Conservation (phyloP, 352 stramenopile species). For the Pythium dissimile region DNA sequence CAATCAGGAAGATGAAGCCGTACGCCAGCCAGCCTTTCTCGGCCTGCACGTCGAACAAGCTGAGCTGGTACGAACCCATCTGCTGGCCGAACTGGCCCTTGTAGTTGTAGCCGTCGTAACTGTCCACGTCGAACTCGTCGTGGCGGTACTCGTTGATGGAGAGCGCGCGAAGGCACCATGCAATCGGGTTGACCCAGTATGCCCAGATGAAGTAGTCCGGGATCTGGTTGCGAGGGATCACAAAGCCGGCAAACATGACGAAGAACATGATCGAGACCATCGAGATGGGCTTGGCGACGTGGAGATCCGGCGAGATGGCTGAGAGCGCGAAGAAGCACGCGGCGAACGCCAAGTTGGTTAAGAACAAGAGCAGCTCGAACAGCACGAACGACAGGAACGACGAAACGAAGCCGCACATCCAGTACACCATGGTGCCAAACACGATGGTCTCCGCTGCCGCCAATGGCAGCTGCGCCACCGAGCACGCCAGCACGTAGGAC, state of each 20-base stretch:
- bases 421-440: slow-evolving; percentile 42
- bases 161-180: slow-evolving; percentile 26
- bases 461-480: slow-evolving; percentile 36
- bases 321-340: slow-evolving; percentile 27
- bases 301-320: slow-evolving; percentile 4
- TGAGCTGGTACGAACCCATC: slow-evolving; percentile 23
- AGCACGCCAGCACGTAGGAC: slow-evolving; percentile 49
- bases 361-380: slow-evolving; percentile 52
- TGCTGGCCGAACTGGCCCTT: slow-evolving; percentile 3
- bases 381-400: slow-evolving; percentile 36
- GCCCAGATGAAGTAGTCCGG: slow-evolving; percentile 32
- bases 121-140: slow-evolving; percentile 7
- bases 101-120: slow-evolving; percentile 22
- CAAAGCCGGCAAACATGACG: slow-evolving; percentile 31
- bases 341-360: slow-evolving; percentile 28
- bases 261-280: slow-evolving; percentile 23
- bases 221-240: slow-evolving; percentile 26
- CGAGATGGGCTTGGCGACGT: slow-evolving; percentile 17
- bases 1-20: slow-evolving; percentile 18
- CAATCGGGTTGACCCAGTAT: slow-evolving; percentile 40
- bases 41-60: slow-evolving; percentile 13
- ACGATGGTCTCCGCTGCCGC: slow-evolving; percentile 38
- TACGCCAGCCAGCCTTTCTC: slow-evolving; percentile 17
- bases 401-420: slow-evolving; percentile 40
- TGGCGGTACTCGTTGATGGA: slow-evolving; percentile 25